These are phyloP conservation scores for Lantana camara DNA, from an alignment of 257 asterid species.

Conservation along the genomic window DNA sequence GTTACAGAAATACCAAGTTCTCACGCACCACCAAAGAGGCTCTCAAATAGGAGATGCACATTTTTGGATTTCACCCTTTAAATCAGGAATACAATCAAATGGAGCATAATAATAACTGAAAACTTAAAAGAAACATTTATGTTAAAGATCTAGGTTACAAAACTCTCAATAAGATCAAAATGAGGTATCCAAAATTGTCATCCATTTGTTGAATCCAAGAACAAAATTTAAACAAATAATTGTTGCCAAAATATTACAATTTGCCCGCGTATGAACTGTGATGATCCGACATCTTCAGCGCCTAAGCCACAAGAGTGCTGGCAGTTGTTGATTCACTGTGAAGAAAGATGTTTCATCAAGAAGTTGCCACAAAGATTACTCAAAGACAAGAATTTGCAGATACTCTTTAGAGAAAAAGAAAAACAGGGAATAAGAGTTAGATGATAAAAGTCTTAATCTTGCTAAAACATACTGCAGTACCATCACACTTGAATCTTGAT, in stretches of 20 bases:
- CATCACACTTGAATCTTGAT: too few relatives aligned
- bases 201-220: constrained; percentile 8
- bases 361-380: neutral
- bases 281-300: neutral
- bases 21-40: too few relatives aligned
- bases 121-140: too few relatives aligned
- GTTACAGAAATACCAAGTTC: too few relatives aligned
- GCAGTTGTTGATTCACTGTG: constrained; percentile 58
- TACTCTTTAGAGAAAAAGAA: neutral
- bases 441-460: neutral
- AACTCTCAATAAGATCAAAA: constrained; percentile 12
- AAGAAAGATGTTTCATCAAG: neutral
- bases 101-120: too few relatives aligned
- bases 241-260: constrained; percentile 18
- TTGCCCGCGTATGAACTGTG: constrained; percentile 12
- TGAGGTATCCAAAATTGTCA: constrained; percentile 9
- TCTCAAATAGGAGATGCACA: too few relatives aligned
- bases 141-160: too few relatives aligned
- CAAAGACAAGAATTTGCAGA: neutral
- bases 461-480: too few relatives aligned
- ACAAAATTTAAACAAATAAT: constrained; percentile 16
- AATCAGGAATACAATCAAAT: neutral
- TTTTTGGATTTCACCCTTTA: too few relatives aligned
- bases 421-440: neutral
- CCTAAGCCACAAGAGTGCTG: constrained; percentile 58